Evolutionary conservation across 805 yeast genomes (phyloP).

Genomic region (Wickerhamiella cacticola): DNA sequence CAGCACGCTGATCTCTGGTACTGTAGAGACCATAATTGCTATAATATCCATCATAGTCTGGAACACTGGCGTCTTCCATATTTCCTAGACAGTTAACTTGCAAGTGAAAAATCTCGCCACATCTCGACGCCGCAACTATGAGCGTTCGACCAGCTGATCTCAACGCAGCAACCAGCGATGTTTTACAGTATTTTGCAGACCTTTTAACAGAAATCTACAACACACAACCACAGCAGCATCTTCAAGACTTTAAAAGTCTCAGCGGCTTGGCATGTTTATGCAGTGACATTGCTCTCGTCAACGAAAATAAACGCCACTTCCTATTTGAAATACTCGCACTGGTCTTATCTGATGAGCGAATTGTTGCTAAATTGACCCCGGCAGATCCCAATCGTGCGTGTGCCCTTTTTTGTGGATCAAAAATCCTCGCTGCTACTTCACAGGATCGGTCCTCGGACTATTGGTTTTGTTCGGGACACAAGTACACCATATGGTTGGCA

Average conservation of each 20-base stretch:
- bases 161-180: neutral
- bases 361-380: neutral
- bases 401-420: constrained; percentile 9
- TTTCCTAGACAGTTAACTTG: neutral
- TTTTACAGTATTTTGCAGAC: neutral
- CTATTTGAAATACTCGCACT: neutral
- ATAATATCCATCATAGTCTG: constrained; percentile 1
- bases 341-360: neutral
- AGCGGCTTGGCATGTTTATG: constrained; percentile 3
- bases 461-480: constrained; percentile 18
- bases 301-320: neutral
- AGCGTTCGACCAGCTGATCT: neutral
- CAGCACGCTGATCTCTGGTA: neutral
- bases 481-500: constrained; percentile 22
- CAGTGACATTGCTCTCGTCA: neutral
- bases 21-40: neutral
- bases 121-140: constrained; percentile 3
- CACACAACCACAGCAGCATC: neutral
- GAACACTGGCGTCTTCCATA: neutral
- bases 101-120: constrained; percentile 7
- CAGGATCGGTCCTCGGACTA: neutral
- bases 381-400: neutral
- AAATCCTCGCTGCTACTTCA: constrained; percentile 3
- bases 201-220: neutral
- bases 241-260: neutral